Conservation (phyloP, 192 early-diverging fungal genomes). For the Phlyctochytrium bullatum region DNA sequence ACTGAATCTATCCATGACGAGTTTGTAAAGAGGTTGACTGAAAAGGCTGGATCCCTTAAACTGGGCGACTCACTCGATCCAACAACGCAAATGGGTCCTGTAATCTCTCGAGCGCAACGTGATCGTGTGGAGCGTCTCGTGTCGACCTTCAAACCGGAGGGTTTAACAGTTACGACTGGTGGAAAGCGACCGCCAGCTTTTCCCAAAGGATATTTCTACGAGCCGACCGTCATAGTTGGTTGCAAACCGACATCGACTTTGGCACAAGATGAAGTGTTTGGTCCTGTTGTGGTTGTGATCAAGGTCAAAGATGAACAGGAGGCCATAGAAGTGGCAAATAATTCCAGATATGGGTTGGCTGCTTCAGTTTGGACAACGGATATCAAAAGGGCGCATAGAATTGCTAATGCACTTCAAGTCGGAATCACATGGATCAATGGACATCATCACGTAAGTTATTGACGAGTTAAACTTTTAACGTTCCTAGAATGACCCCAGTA, state of each 20-base stretch:
- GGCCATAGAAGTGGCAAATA: slow-evolving; percentile 73
- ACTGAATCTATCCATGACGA: slow-evolving; percentile 24
- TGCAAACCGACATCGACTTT: slow-evolving; percentile 65
- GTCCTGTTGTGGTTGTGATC: slow-evolving; percentile 76
- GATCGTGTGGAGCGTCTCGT: slow-evolving; percentile 65
- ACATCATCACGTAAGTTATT: not conserved
- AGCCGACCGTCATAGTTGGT: slow-evolving; percentile 61
- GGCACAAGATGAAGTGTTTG: slow-evolving; percentile 82
- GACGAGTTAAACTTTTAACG: no score
- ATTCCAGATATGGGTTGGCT: slow-evolving; percentile 68
- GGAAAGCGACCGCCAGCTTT: slow-evolving; percentile 36
- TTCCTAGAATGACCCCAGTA: not conserved
- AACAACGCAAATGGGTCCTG: slow-evolving; percentile 68
- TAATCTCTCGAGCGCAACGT: slow-evolving; percentile 66
- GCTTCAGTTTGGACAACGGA: slow-evolving; percentile 74
- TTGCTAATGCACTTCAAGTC: slow-evolving; percentile 5
- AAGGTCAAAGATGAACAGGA: slow-evolving; percentile 52
- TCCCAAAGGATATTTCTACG: slow-evolving; percentile 41
- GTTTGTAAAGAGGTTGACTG: slow-evolving; percentile 38
- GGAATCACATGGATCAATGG: slow-evolving; percentile 15
- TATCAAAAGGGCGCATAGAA: not conserved
- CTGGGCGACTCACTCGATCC: slow-evolving; percentile 69
- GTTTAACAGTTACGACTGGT: slow-evolving; percentile 66
- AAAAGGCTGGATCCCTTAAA: slow-evolving; percentile 47
- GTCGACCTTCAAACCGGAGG: slow-evolving; percentile 63